These are phyloP conservation scores for Podospora comata DNA, from an alignment of 495 filamentous ascomycete species.

Conservation along the genomic window DNA sequence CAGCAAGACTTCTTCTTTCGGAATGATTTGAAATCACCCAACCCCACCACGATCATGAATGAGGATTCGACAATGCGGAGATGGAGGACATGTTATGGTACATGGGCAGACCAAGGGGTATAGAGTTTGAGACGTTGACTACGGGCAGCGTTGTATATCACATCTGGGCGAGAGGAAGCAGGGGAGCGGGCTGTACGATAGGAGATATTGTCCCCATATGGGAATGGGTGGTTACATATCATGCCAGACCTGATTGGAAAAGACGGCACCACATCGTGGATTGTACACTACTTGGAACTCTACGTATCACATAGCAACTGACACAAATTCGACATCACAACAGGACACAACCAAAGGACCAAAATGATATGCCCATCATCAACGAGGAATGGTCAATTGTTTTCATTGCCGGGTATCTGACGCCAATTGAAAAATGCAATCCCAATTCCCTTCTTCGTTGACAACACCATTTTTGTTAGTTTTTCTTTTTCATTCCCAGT, in stretches of 20 bases:
- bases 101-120: background rate
- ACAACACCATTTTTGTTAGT: constrained; percentile 22
- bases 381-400: constrained; percentile 33
- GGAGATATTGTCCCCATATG: background rate
- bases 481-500: constrained; percentile 16
- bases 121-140: background rate
- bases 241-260: background rate
- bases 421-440: constrained; percentile 38
- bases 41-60: too few species aligned
- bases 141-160: too few species aligned
- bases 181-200: background rate
- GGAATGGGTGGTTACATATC: background rate
- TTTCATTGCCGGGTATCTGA: constrained; percentile 39
- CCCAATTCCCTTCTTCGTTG: constrained; percentile 27
- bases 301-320: background rate
- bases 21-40: too few species aligned
- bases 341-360: background rate
- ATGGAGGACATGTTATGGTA: too few species aligned
- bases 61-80: too few species aligned
- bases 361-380: background rate
- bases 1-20: too few species aligned
- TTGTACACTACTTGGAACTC: background rate
- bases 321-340: background rate
- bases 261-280: background rate
- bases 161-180: background rate